phyloP scores from a whole-genome alignment of 768 basidiomycete genomes.

The Psilocybe cyanescens region DNA sequence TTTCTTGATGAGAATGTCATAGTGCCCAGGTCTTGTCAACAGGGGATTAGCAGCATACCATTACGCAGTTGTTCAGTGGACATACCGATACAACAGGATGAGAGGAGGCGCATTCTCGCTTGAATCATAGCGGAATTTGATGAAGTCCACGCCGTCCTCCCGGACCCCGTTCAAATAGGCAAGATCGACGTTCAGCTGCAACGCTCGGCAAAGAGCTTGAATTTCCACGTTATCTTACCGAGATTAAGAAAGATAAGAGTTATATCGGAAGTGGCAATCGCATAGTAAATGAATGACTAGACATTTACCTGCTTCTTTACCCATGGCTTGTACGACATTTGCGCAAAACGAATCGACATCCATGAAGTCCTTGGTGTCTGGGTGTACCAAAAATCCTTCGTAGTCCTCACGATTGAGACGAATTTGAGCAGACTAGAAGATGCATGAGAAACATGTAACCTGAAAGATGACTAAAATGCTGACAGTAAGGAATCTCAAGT shows the following conservation, averaged over 20 bases:
- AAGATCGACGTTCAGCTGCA: constrained; percentile 69
- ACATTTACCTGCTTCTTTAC: constrained; percentile 72
- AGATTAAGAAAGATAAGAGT: background rate
- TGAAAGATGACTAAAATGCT: constrained; percentile 12
- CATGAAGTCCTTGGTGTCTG: constrained; percentile 65
- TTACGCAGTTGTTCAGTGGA: constrained; percentile 1
- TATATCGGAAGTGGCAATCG: background rate
- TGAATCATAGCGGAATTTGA: constrained; percentile 58
- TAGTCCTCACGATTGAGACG: constrained; percentile 64
- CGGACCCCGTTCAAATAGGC: constrained; percentile 80
- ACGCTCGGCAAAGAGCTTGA: constrained; percentile 69
- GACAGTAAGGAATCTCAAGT: constrained; percentile 78
- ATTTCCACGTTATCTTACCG: constrained; percentile 81
- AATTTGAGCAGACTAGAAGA: constrained; percentile 70
- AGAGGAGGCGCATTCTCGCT: constrained; percentile 54
- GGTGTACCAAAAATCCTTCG: constrained; percentile 75
- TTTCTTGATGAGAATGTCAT: constrained; percentile 63
- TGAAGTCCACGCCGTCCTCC: constrained; percentile 64
- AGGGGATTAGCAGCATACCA: background rate
- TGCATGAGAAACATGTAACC: background rate
- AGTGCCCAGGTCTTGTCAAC: constrained; percentile 77
- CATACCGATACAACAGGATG: constrained; percentile 74
- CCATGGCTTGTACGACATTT: constrained; percentile 74
- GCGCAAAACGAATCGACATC: constrained; percentile 72
- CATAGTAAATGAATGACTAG: constrained; percentile 6